These are phyloP conservation scores for Sphagnum magellanicum DNA, from an alignment of 228 moss, liverwort and hornwort genomes.

Conservation along the genomic window DNA sequence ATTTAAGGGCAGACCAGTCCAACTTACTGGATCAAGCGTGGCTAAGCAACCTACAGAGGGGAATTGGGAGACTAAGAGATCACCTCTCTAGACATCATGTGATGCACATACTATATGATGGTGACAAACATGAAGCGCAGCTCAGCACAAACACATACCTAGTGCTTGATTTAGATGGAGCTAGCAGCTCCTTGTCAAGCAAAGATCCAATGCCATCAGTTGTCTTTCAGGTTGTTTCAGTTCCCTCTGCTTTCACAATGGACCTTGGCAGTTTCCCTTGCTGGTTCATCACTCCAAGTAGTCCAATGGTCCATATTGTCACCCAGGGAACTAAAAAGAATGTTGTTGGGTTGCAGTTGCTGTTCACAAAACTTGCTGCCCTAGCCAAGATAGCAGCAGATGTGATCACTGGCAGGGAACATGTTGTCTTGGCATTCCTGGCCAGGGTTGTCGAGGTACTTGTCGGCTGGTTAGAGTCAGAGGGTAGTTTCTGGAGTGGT, in stretches of 20 bases:
- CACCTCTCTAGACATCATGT: constrained; percentile 53
- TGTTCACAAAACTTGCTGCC: constrained; percentile 54
- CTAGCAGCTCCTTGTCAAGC: constrained; percentile 9
- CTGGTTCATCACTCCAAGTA: neutral
- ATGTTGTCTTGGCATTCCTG: constrained; percentile 37
- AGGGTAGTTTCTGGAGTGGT: constrained; percentile 55
- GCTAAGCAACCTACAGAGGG: constrained; percentile 45
- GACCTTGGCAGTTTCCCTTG: neutral
- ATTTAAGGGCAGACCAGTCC: too few species aligned
- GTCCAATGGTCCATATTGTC: too few species aligned
- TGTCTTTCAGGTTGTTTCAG: constrained; percentile 52
- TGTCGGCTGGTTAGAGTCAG: constrained; percentile 37
- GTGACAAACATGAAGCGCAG: constrained; percentile 40
- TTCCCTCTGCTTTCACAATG: neutral
- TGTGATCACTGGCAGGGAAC: constrained; percentile 32
- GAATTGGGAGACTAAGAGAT: constrained; percentile 66
- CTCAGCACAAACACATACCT: constrained; percentile 60
- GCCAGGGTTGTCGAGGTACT: constrained; percentile 63
- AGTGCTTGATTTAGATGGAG: constrained; percentile 42
- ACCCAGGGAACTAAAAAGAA: too few species aligned
- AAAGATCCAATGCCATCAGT: constrained; percentile 72
- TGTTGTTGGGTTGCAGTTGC: constrained; percentile 27
- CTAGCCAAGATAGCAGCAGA: constrained; percentile 42
- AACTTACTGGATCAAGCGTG: constrained; percentile 47
- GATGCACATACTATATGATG: constrained; percentile 43